Base-by-base conservation (phyloP, 768 basidiomycete genomes). In the Leccinum disarticulatum region DNA sequence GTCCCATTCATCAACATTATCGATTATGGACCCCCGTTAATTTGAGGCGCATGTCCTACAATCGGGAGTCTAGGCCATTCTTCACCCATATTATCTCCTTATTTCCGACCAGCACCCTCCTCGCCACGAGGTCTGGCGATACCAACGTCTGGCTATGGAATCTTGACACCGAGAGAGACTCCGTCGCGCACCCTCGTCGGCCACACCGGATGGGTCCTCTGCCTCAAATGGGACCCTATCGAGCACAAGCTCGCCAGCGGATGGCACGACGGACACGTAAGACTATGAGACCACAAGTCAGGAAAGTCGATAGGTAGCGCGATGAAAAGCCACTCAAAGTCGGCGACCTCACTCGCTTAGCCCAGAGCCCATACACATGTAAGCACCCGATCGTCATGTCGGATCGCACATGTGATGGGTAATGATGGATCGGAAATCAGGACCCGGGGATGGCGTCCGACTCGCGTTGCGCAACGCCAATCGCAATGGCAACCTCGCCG, bases 61-160 rank as follows among this genome's bases (percentile, higher is more conserved):
- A 36, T 49, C 19, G 5, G 11, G 52, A 33, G 25, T 52, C 6
- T 68, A 93, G 93, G 95, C 10, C 97, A 99, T 68, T 83, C 87
- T 7, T 91, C 92, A 0, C 92, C 96, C 1, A 98, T 99, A 56
- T 80, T 98, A 8, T 98, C 43, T 87, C 93, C 1, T 97, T 98
- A 73, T 97, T 94, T 6, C 97, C 97, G 0, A 97, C 95, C 0
- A 96, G 97, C 9, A 83, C 83, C 63, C 78, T 90, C 47, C 87
- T 97, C 15, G 96, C 94, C 10, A 99, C 97, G 0, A 96, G 97
- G 2, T 93, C 93, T 0, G 97, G 95, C 2, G 97, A 98, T 69
- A 92, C 91, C 27, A 91, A 88, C 58, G 94, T 90, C 13, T 84
- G 97, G 4, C 76, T 99, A 25, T 98, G 97, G 97, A 90, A 98